A percentile compares a stretch with the other conserved stretches of the same genome.
Conservation (phyloP, 192 early-diverging fungal genomes). For the Phlyctochytrium planicorne region DNA sequence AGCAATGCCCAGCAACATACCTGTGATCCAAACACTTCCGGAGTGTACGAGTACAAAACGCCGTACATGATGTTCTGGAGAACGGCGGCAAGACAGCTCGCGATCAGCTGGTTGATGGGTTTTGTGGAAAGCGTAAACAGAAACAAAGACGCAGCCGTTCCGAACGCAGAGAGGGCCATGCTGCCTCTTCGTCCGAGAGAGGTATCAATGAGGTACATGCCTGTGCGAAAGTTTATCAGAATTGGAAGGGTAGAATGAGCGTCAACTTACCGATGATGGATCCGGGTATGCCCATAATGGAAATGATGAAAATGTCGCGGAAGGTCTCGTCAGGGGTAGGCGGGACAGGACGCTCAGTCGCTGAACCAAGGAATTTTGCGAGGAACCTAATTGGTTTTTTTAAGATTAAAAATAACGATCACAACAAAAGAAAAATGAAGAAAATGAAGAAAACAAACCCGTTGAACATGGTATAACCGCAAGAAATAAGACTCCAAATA, state of each 20-base stretch:
- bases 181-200: slow-evolving; percentile 73
- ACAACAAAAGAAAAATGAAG: slow-evolving; percentile 4
- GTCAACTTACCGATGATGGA: slow-evolving; percentile 67
- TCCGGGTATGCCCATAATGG: slow-evolving; percentile 75
- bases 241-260: too few relatives aligned
- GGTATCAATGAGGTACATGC: slow-evolving; percentile 68
- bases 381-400: too few relatives aligned
- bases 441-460: slow-evolving; percentile 47
- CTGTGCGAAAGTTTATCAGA: too few relatives aligned
- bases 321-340: slow-evolving; percentile 57
- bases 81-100: slow-evolving; percentile 65
- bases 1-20: too few relatives aligned
- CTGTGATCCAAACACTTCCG: slow-evolving; percentile 73
- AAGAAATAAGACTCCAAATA: slow-evolving; percentile 75
- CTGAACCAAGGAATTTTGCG: not conserved
- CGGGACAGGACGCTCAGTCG: not conserved
- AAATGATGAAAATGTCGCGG: slow-evolving; percentile 72
- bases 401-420: too few relatives aligned
- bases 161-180: slow-evolving; percentile 75
- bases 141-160: slow-evolving; percentile 64
- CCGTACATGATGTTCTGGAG: slow-evolving; percentile 65
- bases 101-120: slow-evolving; percentile 52
- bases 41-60: slow-evolving; percentile 84
- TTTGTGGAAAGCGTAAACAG: slow-evolving; percentile 64
- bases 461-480: slow-evolving; percentile 89